Evolutionary conservation across 1,284 basidiomycete species (phyloP).

Genomic region (Irpex sp.): DNA sequence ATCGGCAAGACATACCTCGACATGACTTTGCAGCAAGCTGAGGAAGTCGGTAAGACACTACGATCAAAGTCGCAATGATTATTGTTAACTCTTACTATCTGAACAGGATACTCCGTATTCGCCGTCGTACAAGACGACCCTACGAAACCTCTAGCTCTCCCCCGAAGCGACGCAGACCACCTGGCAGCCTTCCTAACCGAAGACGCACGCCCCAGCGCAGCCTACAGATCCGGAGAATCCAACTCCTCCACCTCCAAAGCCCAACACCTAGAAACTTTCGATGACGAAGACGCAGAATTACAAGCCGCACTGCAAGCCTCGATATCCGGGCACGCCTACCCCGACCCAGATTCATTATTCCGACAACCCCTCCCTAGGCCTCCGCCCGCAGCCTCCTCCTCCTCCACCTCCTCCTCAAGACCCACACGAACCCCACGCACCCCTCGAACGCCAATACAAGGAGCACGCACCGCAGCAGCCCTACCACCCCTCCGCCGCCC

Average conservation of each 20-base stretch:
- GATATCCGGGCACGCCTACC: slow-evolving; percentile 29
- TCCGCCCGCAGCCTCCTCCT: not conserved
- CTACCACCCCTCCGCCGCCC: not conserved
- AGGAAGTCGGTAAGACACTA: slow-evolving; percentile 60
- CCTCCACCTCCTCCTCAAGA: not conserved
- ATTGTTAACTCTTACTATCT: not conserved
- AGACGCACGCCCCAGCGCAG: slow-evolving; percentile 22
- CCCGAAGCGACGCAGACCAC: slow-evolving; percentile 61
- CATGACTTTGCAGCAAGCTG: slow-evolving; percentile 85
- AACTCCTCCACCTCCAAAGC: not conserved
- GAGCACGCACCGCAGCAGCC: not conserved
- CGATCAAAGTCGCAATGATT: not conserved
- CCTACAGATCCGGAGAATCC: slow-evolving; percentile 13
- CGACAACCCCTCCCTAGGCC: not conserved
- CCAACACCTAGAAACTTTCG: slow-evolving; percentile 13
- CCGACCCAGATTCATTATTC: not conserved
- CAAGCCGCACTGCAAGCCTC: slow-evolving; percentile 84
- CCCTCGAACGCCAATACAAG: not conserved
- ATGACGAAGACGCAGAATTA: slow-evolving; percentile 81
- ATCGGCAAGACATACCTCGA: slow-evolving; percentile 78
- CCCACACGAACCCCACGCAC: not conserved
- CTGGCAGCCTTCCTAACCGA: slow-evolving; percentile 56
- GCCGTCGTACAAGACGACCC: slow-evolving; percentile 59
- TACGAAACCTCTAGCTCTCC: slow-evolving; percentile 40
- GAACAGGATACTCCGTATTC: slow-evolving; percentile 84